A percentile compares a stretch with the other conserved stretches of the same genome.
Evolutionary conservation across 2,329 filamentous ascomycete species (phyloP).

Genomic region (Xylariomycetidae sp.): DNA sequence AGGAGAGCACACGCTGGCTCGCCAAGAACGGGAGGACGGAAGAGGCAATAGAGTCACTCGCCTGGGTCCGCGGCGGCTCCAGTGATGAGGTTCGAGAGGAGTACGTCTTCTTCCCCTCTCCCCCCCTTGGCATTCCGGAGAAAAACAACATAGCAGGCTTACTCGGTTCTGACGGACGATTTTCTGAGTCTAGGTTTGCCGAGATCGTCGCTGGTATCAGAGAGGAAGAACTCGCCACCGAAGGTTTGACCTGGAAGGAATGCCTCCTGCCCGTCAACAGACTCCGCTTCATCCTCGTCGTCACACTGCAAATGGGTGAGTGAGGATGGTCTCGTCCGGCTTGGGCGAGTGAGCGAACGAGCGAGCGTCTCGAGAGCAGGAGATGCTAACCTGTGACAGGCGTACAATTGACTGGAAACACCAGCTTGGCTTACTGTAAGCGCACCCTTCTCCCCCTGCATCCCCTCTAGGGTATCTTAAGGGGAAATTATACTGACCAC

Average conservation of each 20-base stretch:
- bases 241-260: constrained; percentile 43
- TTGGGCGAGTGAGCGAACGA: too few species aligned
- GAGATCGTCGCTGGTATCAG: constrained; percentile 41
- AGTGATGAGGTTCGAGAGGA: constrained; percentile 30
- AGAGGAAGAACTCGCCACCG: constrained; percentile 39
- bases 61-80: constrained; percentile 47
- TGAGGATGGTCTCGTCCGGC: constrained; percentile 7
- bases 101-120: constrained; percentile 13
- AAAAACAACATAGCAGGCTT: too few species aligned
- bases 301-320: constrained; percentile 44
- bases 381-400: constrained; percentile 8
- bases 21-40: constrained; percentile 40
- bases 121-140: neutral
- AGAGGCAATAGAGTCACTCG: constrained; percentile 41
- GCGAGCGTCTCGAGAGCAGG: neutral
- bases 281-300: constrained; percentile 41
- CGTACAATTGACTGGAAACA: constrained; percentile 45
- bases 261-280: constrained; percentile 41
- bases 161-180: too few species aligned
- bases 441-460: neutral
- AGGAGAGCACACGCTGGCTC: constrained; percentile 43
- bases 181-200: constrained; percentile 27
- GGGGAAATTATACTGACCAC: too few species aligned
- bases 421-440: constrained; percentile 43
- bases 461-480: neutral